Conservation (phyloP, 257 asterid species). For the Solanum pinnatisectum region DNA sequence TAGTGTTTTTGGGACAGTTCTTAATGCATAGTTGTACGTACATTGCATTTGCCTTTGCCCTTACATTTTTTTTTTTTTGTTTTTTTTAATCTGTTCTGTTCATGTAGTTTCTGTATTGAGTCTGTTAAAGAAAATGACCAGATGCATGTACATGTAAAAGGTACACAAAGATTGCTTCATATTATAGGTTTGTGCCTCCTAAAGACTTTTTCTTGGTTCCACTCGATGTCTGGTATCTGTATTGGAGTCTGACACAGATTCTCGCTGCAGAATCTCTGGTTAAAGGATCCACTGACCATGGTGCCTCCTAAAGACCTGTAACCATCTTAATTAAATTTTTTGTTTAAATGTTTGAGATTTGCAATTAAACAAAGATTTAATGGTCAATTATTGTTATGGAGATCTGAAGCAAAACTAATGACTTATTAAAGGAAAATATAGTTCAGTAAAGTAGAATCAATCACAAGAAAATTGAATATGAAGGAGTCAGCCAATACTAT, state of each 20-base stretch:
- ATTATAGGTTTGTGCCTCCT: neutral
- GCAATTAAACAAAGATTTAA: conserved; percentile 2
- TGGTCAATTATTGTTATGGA: neutral
- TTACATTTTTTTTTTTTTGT: neutral
- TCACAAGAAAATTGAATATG: neutral
- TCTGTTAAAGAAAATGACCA: neutral
- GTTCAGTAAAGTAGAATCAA: neutral
- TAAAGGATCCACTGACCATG: neutral
- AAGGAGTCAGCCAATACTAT: neutral
- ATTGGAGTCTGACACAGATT: too few relatives aligned
- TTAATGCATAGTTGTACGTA: neutral
- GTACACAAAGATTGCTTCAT: neutral
- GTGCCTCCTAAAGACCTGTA: neutral
- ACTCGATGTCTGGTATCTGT: neutral
- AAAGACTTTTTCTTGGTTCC: neutral
- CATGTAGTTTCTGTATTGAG: neutral
- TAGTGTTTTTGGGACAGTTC: neutral
- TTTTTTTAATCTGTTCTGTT: neutral
- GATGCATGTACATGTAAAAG: neutral
- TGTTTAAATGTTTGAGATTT: neutral
- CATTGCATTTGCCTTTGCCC: neutral
- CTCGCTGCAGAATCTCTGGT: too few relatives aligned
- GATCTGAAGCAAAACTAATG: neutral
- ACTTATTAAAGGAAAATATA: neutral
- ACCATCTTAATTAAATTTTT: neutral